Percentiles rank a stretch among this genome's conserved stretches.
Conservation (phyloP, 1,139 yeast genomes). For the Suhomyces maxii region DNA sequence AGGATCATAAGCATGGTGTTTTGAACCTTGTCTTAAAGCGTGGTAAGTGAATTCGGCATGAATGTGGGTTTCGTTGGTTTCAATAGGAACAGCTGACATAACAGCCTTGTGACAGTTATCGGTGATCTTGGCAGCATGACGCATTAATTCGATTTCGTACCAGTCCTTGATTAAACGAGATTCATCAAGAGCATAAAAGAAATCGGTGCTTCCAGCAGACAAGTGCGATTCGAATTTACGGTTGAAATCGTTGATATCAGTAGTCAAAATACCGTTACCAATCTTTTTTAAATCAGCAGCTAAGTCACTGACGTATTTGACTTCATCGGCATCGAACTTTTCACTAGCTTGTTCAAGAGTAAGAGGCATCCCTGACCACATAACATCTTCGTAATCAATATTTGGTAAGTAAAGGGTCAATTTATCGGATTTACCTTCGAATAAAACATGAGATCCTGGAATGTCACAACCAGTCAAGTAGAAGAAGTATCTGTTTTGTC, state of each 20-base stretch:
- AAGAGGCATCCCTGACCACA: conserved; percentile 95
- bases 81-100: conserved; percentile 90
- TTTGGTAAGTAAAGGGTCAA: conserved; percentile 77
- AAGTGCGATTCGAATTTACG: conserved; percentile 32
- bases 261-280: conserved; percentile 32
- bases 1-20: conserved; percentile 87
- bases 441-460: conserved; percentile 74
- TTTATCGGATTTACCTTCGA: conserved; percentile 51
- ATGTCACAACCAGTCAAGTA: conserved; percentile 84
- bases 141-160: conserved; percentile 73
- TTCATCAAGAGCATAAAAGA: conserved; percentile 81
- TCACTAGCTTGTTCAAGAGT: conserved; percentile 61
- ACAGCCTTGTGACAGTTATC: conserved; percentile 89
- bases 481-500: conserved; percentile 89
- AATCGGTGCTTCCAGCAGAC: conserved; percentile 42
- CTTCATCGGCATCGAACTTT: conserved; percentile 79
- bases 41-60: conserved; percentile 96
- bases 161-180: conserved; percentile 81
- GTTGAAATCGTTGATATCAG: conserved; percentile 44
- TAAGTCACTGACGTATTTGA: conserved; percentile 57
- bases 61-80: conserved; percentile 82
- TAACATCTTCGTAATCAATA: conserved; percentile 82
- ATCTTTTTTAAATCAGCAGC: conserved; percentile 28
- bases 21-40: conserved; percentile 90
- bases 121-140: conserved; percentile 78